Evolutionary conservation across 345 rosid species (phyloP), one percentile per base, ranked within the genome.

Genomic region (Adansonia digitata): DNA sequence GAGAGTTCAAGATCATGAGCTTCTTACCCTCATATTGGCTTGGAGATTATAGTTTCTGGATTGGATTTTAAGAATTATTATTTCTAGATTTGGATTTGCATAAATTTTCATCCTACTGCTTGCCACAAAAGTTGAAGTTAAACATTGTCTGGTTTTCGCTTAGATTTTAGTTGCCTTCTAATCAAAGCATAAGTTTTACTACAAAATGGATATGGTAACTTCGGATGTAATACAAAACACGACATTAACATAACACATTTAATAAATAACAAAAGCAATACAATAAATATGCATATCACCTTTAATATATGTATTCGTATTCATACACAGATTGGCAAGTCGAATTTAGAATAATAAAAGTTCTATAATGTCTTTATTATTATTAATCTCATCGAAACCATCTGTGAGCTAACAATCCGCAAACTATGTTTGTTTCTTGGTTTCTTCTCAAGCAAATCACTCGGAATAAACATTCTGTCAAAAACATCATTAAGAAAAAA

Each of bases 361-460:
- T 31, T 0, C 2, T 31, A 15, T 39, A 59, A 60, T 29, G 40
- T 29, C 65, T 29, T 29, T 17, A 31, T 14, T 79, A 34, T 69
- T 69, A n/a, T n/a, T n/a, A n/a, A n/a, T n/a, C 61, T 24, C 66
- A 67, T 29, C 26, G 64, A 76, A 66, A 27, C 72, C 75, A 60
- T 29, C 15, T 2, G 3, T 4, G 68, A 64, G 80, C 46, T 43
- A 55, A n/a, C n/a, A n/a, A n/a, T n/a, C 77, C 55, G 71, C 68
- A 67, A 77, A 40, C 56, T 18, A 69, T 46, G 20, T n/a, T n/a
- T n/a, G 45, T 51, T 39, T 61, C 69, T 77, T 34, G 52, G 68
- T 75, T 65, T 74, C 73, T 73, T 12, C 61, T 70, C 79, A 78
- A 74, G 60, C 84, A 79, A 74, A 66, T 80, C 84, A 81, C 81